These are phyloP conservation scores for Apiospora rasikravindrae DNA, from an alignment of 2,329 filamentous ascomycete species.

Conservation along the genomic window DNA sequence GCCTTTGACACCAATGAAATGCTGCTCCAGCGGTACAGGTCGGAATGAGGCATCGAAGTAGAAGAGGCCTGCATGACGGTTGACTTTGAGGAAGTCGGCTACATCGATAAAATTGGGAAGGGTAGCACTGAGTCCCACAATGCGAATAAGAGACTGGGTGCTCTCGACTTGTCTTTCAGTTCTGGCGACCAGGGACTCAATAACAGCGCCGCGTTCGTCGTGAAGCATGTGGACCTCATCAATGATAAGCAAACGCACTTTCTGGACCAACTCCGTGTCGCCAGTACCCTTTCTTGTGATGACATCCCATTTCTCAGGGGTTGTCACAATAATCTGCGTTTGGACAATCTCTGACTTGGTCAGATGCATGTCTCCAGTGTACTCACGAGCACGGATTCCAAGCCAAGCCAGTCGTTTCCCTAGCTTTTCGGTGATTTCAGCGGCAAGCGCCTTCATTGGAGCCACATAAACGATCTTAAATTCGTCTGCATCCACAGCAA, in stretches of 20 bases:
- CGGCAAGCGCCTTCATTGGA: conserved; percentile 97
- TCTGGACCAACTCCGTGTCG: conserved; percentile 96
- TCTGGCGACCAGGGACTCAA: conserved; percentile 93
- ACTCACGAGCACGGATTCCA: conserved; percentile 87
- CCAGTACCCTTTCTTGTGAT: conserved; percentile 96
- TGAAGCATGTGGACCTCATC: conserved; percentile 99
- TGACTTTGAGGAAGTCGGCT: conserved; percentile 95
- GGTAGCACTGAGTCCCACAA: conserved; percentile 93
- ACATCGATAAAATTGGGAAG: conserved; percentile 97
- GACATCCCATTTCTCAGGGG: conserved; percentile 99
- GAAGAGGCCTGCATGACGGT: conserved; percentile 89
- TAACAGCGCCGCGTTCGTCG: conserved; percentile 92
- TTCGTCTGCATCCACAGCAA: conserved; percentile 81
- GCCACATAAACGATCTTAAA: conserved; percentile 99
- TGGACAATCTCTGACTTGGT: conserved; percentile 95
- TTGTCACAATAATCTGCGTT: conserved; percentile 98
- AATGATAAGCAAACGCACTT: conserved; percentile 93
- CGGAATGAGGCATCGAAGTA: conserved; percentile 97
- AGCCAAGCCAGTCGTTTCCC: conserved; percentile 93
- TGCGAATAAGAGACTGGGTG: conserved; percentile 95
- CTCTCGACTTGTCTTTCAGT: conserved; percentile 97
- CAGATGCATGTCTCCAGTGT: conserved; percentile 98
- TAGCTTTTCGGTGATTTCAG: conserved; percentile 94
- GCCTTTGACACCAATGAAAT: conserved; percentile 95
- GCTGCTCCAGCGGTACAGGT: conserved; percentile 93